A percentile compares a stretch with the other conserved stretches of the same genome.
Conservation (phyloP, 768 basidiomycete genomes). For the Naganishia vishniacii region DNA sequence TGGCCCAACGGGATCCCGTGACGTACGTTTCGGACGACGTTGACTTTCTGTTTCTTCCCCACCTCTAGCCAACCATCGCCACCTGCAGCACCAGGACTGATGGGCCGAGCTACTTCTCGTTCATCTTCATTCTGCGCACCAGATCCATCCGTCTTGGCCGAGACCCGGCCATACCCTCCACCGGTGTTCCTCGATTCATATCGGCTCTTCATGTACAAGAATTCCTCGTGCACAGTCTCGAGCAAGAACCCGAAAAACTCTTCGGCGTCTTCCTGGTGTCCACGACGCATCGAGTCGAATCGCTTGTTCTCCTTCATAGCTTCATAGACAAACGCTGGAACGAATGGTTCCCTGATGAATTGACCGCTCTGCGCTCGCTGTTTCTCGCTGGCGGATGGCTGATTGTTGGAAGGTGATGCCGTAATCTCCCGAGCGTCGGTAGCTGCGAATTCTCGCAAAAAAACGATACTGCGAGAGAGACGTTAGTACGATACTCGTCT, state of each 20-base stretch:
- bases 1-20: background rate
- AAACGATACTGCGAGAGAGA: slow-evolving; percentile 51
- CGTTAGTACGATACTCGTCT: slow-evolving; percentile 32
- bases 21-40: slow-evolving; percentile 73
- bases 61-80: slow-evolving; percentile 89
- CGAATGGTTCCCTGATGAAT: slow-evolving; percentile 59
- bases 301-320: slow-evolving; percentile 88
- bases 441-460: slow-evolving; percentile 67
- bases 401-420: background rate
- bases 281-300: slow-evolving; percentile 88
- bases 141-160: slow-evolving; percentile 46
- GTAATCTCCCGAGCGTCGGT: slow-evolving; percentile 1
- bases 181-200: slow-evolving; percentile 24
- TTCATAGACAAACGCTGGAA: slow-evolving; percentile 80
- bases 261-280: slow-evolving; percentile 96
- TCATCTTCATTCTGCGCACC: slow-evolving; percentile 28
- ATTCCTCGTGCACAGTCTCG: slow-evolving; percentile 88
- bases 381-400: slow-evolving; percentile 13
- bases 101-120: slow-evolving; percentile 41
- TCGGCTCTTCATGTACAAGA: slow-evolving; percentile 62
- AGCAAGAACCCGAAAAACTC: slow-evolving; percentile 98
- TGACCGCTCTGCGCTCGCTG: slow-evolving; percentile 21
- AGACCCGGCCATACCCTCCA: slow-evolving; percentile 39
- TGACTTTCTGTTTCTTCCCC: slow-evolving; percentile 74
- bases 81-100: slow-evolving; percentile 45